A percentile compares a stretch with the other conserved stretches of the same genome.
These are phyloP conservation scores for Amyloporia xantha DNA, from an alignment of 768 basidiomycete genomes.

Conservation along the genomic window DNA sequence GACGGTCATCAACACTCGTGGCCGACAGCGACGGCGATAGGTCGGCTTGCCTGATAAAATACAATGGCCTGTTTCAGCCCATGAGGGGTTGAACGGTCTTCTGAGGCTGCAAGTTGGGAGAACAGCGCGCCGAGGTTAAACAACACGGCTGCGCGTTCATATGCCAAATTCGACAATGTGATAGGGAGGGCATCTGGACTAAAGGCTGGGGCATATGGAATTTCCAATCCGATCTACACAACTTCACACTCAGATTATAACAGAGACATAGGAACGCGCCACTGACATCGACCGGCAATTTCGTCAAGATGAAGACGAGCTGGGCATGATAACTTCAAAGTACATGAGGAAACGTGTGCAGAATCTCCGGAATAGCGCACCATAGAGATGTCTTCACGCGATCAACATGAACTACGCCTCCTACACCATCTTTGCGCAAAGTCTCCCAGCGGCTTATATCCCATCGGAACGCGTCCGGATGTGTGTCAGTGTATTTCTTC, in stretches of 20 bases:
- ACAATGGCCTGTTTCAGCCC: conserved; percentile 77
- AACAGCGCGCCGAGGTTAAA: conserved; percentile 88
- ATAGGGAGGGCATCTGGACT: conserved; percentile 48
- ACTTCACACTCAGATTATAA: conserved; percentile 6
- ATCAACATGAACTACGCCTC: conserved; percentile 47
- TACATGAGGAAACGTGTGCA: conserved; percentile 1
- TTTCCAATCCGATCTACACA: conserved; percentile 58
- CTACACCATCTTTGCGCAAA: conserved; percentile 52
- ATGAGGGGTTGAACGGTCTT: conserved; percentile 66
- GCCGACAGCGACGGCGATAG: no score
- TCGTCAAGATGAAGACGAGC: conserved; percentile 73
- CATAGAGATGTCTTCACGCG: conserved; percentile 44
- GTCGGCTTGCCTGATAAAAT: conserved; percentile 56
- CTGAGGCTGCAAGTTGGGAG: conserved; percentile 66
- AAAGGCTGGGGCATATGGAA: conserved; percentile 73
- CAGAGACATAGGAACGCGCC: conserved; percentile 5
- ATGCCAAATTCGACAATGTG: conserved; percentile 66
- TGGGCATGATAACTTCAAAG: conserved; percentile 84
- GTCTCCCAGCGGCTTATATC: conserved; percentile 70
- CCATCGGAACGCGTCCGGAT: conserved; percentile 78
- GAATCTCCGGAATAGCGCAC: conserved; percentile 37
- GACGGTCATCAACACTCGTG: no score
- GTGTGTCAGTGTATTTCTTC: conserved; percentile 53
- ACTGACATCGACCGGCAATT: conserved; percentile 76
- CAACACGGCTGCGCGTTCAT: conserved; percentile 71